Evolutionary conservation across 306 rosid species (phyloP).

Genomic region (Sicyos baderoa): DNA sequence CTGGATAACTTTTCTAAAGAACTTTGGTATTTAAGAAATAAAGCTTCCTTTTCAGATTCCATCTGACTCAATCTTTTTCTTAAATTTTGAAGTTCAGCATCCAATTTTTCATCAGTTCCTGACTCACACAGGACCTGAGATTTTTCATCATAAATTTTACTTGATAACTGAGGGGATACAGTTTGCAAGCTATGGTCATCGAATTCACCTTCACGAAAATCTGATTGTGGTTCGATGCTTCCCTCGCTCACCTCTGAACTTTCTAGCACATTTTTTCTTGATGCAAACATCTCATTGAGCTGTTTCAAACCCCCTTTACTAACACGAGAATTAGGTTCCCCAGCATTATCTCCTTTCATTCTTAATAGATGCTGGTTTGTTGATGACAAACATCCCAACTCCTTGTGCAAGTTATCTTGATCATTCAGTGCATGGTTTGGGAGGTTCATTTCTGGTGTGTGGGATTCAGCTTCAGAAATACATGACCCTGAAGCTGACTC

Average conservation of each 20-base stretch:
- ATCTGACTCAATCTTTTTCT: conserved; percentile 46
- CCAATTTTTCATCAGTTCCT: conserved; percentile 45
- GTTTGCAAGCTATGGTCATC: not conserved
- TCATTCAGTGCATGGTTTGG: conserved; percentile 39
- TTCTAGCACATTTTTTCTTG: conserved; percentile 26
- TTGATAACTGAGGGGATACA: not conserved
- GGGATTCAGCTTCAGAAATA: conserved; percentile 45
- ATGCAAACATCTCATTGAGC: conserved; percentile 41
- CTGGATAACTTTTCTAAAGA: conserved; percentile 59
- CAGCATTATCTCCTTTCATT: conserved; percentile 34
- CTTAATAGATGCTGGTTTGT: conserved; percentile 26
- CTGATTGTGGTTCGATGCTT: not conserved
- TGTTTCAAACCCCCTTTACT: conserved; percentile 70
- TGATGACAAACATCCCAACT: conserved; percentile 39
- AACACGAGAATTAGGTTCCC: conserved; percentile 31
- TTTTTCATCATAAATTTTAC: not conserved
- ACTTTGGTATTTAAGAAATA: conserved; percentile 61
- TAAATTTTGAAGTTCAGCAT: conserved; percentile 54
- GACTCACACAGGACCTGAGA: not conserved
- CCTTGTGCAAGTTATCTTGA: conserved; percentile 48
- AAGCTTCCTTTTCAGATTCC: conserved; percentile 67
- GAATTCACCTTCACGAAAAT: not conserved
- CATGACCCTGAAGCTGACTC: conserved; percentile 55
- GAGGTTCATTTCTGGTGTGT: conserved; percentile 50
- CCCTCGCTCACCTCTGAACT: conserved; percentile 12